Base-by-base conservation (phyloP, 1,284 basidiomycete genomes). In the Boletus semigastroideus region DNA sequence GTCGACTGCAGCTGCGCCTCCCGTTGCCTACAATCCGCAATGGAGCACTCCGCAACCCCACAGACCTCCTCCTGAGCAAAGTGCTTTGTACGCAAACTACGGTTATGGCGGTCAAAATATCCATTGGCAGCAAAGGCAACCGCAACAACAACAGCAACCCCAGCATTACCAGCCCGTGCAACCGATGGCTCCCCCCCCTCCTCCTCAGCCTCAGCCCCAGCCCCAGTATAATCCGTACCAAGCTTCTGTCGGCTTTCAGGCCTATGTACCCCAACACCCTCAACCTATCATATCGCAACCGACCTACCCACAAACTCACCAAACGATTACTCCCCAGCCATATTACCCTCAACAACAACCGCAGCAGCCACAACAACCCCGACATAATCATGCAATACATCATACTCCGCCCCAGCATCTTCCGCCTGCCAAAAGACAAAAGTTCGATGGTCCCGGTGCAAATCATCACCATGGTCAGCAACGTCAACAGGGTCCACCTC, bases 81-180 rank as follows among this genome's bases (percentile, higher is more conserved):
- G 83, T 63, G 84, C 87, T 25, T 64, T 92, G 33, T 92, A 90
- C 60, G 89, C 89, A 2, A 92, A 92, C 65, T 92, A 92, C 62
- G 89, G 89, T 27, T 92, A 92, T 64, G 87, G 89, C 3, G 75
- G 78, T 39, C 84, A 75, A 59, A 74, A 71, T 51, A 66, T 74
- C 51, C 75, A 79, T 58, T 86, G 83, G 82, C 85, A 85, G 60
- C 80, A 82, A 51, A 83, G 82, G 50, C 78, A 79, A 31, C 78
- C 76, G 40, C 75, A 72, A 44, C 72, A 71, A 41, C 78, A 80
- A 49, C 61, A 53, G 49, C 65, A 55, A 9, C 60, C 56, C 2
- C 79, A 78, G 40, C 76, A 78, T 42, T 79, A 75, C 56, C 77
- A 78, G 49, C 74, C 76, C 49, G 77, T 80, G 38, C 75, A 82